These are phyloP conservation scores for Globisporangium middletonii DNA, from an alignment of 352 stramenopile genomes.

Conservation along the genomic window DNA sequence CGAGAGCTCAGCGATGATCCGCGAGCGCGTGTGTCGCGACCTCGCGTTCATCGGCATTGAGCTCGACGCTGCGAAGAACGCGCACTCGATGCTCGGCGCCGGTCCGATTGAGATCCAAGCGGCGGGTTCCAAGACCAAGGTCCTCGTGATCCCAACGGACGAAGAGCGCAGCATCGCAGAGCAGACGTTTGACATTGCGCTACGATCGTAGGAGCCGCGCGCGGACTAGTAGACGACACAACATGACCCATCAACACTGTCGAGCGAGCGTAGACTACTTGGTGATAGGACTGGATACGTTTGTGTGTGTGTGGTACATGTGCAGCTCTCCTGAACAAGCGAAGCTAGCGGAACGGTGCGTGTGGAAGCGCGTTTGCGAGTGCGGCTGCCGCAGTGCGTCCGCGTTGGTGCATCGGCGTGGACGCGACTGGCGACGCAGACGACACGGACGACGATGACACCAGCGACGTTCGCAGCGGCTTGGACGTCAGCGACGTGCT, in stretches of 20 bases:
- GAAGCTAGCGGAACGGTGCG: too few relatives aligned
- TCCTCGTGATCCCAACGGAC: constrained; percentile 87
- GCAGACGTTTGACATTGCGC: constrained; percentile 64
- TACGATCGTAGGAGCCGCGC: constrained; percentile 23
- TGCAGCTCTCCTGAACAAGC: too few relatives aligned
- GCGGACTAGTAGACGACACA: too few relatives aligned
- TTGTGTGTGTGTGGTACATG: too few relatives aligned
- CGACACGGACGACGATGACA: constrained; percentile 1
- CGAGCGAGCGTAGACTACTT: too few relatives aligned
- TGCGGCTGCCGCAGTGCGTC: neutral
- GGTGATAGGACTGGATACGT: too few relatives aligned
- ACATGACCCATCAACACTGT: too few relatives aligned
- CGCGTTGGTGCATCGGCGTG: neutral
- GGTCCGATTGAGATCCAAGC: constrained; percentile 61
- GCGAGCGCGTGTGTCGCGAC: constrained; percentile 56
- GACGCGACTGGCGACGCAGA: constrained; percentile 2
- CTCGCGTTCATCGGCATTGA: constrained; percentile 66
- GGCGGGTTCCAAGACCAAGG: constrained; percentile 39
- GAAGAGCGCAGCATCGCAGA: constrained; percentile 89
- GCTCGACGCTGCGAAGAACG: constrained; percentile 71
- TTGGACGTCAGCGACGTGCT: constrained; percentile 3
- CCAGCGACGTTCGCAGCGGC: constrained; percentile 5
- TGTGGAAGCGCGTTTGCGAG: too few relatives aligned
- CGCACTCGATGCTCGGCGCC: constrained; percentile 45
- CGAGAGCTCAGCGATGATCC: constrained; percentile 78